Percentiles rank a stretch among this genome's conserved stretches.
Evolutionary conservation across 768 basidiomycete genomes (phyloP).

Genomic region (Tephrocybe rancida): DNA sequence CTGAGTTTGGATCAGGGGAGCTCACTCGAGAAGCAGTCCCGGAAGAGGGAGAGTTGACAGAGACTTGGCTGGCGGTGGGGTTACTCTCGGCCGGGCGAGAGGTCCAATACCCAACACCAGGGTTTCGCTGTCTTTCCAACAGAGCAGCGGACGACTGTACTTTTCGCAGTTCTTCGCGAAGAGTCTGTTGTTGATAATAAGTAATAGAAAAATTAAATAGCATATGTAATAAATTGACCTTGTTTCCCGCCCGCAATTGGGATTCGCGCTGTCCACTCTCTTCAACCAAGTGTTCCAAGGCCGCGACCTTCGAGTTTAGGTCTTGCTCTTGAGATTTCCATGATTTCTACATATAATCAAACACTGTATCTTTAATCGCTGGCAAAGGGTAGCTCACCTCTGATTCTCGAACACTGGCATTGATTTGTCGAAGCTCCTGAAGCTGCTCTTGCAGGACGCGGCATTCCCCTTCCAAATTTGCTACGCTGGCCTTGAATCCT

Average conservation of each 20-base stretch:
- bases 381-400: conserved; percentile 56
- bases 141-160: conserved; percentile 92
- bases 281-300: conserved; percentile 69
- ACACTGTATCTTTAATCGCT: background rate
- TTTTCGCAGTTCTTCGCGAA: conserved; percentile 94
- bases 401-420: conserved; percentile 51
- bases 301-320: conserved; percentile 45
- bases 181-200: conserved; percentile 49
- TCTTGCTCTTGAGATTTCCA: conserved; percentile 46
- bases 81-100: conserved; percentile 42
- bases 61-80: conserved; percentile 42
- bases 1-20: conserved; percentile 36
- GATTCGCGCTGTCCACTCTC: conserved; percentile 72
- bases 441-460: conserved; percentile 52
- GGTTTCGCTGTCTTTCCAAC: conserved; percentile 88
- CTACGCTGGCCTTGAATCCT: conserved; percentile 57
- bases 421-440: conserved; percentile 53
- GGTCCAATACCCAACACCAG: conserved; percentile 93
- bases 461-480: conserved; percentile 49
- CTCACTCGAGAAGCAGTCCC: conserved; percentile 24
- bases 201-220: background rate
- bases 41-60: conserved; percentile 33
- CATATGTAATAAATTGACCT: conserved; percentile 48
- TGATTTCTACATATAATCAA: conserved; percentile 27
- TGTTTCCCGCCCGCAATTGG: conserved; percentile 75